Percentiles rank a stretch among this genome's conserved stretches.
These are phyloP conservation scores for Toxicodendron radicans DNA, from an alignment of 345 rosid genomes.

Conservation along the genomic window DNA sequence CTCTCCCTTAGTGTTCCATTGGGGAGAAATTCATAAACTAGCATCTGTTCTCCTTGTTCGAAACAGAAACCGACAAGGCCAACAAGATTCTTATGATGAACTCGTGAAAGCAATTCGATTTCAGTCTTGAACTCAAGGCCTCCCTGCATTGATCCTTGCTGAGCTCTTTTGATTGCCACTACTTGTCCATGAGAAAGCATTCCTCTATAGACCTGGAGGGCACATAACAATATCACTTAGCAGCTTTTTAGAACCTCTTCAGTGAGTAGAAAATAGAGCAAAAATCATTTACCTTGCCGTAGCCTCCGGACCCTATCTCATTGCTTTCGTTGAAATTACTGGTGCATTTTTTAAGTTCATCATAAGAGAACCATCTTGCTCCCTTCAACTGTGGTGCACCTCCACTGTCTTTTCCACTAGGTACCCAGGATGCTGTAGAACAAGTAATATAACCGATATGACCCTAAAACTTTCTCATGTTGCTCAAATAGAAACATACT, in stretches of 20 bases:
- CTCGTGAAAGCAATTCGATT: conserved; percentile 90
- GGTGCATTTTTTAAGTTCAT: conserved; percentile 84
- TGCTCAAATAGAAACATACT: background rate
- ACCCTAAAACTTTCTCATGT: background rate
- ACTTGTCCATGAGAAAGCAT: conserved; percentile 72
- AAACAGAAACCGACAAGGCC: conserved; percentile 91
- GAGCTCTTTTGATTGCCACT: conserved; percentile 89
- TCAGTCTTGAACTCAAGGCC: conserved; percentile 95
- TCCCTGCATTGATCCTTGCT: conserved; percentile 90
- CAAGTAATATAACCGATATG: background rate
- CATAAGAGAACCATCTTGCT: conserved; percentile 92
- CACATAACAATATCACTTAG: background rate
- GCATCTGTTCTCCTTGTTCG: conserved; percentile 88
- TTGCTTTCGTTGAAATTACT: conserved; percentile 65
- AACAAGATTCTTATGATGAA: conserved; percentile 92
- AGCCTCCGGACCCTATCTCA: conserved; percentile 94
- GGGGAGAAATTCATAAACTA: conserved; percentile 85
- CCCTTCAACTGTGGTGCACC: conserved; percentile 94
- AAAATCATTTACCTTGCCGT: conserved; percentile 61
- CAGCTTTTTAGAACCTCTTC: background rate
- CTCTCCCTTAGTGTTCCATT: conserved; percentile 82
- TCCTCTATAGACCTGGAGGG: conserved; percentile 76
- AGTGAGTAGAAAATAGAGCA: background rate
- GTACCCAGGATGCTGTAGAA: conserved; percentile 82
- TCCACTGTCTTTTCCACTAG: conserved; percentile 82